Conservation (phyloP, 2,329 filamentous ascomycete species). For the Cylindrodendrum hubeiense region DNA sequence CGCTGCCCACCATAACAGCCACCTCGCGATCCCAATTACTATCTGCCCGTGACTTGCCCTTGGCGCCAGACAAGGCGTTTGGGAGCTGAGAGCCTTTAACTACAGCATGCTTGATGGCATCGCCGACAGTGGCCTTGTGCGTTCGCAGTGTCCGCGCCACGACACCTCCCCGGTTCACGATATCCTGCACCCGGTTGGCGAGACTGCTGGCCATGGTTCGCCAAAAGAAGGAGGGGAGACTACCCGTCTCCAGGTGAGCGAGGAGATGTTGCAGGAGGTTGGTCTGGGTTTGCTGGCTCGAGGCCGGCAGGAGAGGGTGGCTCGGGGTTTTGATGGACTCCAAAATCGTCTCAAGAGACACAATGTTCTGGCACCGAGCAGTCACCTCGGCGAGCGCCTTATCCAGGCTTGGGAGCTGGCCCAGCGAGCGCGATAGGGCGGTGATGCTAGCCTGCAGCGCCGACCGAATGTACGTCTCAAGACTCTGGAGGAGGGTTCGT, state of each 20-base stretch:
- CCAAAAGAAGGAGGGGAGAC: slow-evolving; percentile 94
- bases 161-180: slow-evolving; percentile 84
- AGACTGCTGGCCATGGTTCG: slow-evolving; percentile 85
- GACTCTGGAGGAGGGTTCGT: slow-evolving; percentile 77
- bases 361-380: slow-evolving; percentile 87
- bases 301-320: slow-evolving; percentile 72
- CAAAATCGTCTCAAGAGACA: slow-evolving; percentile 87
- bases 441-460: slow-evolving; percentile 84
- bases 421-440: slow-evolving; percentile 79
- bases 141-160: slow-evolving; percentile 83
- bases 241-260: slow-evolving; percentile 85
- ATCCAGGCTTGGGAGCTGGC: slow-evolving; percentile 85
- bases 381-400: slow-evolving; percentile 85
- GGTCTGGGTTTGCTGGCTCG: slow-evolving; percentile 49
- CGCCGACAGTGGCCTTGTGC: slow-evolving; percentile 80
- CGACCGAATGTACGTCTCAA: slow-evolving; percentile 87
- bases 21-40: slow-evolving; percentile 87
- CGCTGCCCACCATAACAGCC: slow-evolving; percentile 92
- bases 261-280: slow-evolving; percentile 80
- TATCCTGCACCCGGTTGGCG: slow-evolving; percentile 83
- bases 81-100: slow-evolving; percentile 80
- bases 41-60: slow-evolving; percentile 60
- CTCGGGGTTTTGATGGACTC: slow-evolving; percentile 73
- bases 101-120: slow-evolving; percentile 87
- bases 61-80: slow-evolving; percentile 59